phyloP scores from a whole-genome alignment of 2,329 filamentous ascomycete species.

The Gyromitra esculenta region DNA sequence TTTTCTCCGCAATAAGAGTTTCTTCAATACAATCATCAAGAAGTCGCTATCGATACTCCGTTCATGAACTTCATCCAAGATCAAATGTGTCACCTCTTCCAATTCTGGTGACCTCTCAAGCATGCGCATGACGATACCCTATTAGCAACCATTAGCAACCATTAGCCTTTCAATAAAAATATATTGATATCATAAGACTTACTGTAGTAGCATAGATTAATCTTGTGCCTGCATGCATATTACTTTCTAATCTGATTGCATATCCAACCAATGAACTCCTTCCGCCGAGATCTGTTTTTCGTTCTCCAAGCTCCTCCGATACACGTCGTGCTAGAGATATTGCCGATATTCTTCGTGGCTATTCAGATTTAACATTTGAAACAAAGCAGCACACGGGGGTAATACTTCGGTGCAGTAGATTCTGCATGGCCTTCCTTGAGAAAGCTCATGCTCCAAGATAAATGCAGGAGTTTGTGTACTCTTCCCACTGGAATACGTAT shows the following conservation, averaged over 20 bases:
- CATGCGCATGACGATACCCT: conserved; percentile 97
- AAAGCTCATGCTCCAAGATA: conserved; percentile 86
- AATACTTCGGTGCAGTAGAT: conserved; percentile 84
- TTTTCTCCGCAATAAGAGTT: conserved; percentile 77
- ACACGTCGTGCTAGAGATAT: conserved; percentile 93
- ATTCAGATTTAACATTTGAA: conserved; percentile 16
- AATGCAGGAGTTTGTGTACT: conserved; percentile 97
- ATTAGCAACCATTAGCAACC: conserved; percentile 63
- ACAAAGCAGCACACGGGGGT: neutral
- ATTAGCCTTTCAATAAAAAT: conserved; percentile 13
- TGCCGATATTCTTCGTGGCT: conserved; percentile 89
- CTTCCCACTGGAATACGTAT: conserved; percentile 72
- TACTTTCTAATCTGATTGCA: conserved; percentile 91
- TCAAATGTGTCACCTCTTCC: conserved; percentile 87
- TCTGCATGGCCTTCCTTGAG: conserved; percentile 82
- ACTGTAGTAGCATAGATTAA: conserved; percentile 86
- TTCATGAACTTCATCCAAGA: conserved; percentile 98
- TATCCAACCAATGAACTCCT: conserved; percentile 87
- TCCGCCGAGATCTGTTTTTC: conserved; percentile 81
- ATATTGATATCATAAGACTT: conserved; percentile 3
- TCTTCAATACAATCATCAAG: conserved; percentile 87
- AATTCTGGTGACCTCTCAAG: conserved; percentile 88
- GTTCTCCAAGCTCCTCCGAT: conserved; percentile 92
- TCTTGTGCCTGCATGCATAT: conserved; percentile 80
- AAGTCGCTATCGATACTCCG: conserved; percentile 97